These are phyloP conservation scores for Hypoxylon sp. DNA, from an alignment of 2,329 filamentous ascomycete species.

Conservation along the genomic window DNA sequence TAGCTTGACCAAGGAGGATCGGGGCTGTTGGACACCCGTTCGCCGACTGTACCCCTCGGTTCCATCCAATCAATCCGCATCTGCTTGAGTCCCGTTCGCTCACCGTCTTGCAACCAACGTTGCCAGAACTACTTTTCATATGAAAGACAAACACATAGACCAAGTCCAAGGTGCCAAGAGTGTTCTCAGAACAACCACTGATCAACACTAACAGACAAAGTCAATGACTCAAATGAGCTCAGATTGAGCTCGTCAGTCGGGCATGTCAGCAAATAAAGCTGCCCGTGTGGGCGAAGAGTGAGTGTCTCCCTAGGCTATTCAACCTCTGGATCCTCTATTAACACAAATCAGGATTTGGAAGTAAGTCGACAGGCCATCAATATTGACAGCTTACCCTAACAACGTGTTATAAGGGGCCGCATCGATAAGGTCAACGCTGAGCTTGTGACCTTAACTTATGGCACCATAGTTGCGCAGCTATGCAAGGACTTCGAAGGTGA, in stretches of 20 bases:
- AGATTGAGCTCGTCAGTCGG: conserved; percentile 51
- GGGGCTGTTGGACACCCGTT: conserved; percentile 8
- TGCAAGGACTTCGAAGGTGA: conserved; percentile 97
- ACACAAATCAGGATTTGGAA: conserved; percentile 82
- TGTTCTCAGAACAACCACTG: not conserved
- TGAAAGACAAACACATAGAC: conserved; percentile 6
- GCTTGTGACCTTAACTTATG: conserved; percentile 96
- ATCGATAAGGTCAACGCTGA: conserved; percentile 99
- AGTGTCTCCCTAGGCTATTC: conserved; percentile 52
- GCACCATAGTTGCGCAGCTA: conserved; percentile 95
- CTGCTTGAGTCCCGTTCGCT: conserved; percentile 4
- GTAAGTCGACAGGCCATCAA: conserved; percentile 69
- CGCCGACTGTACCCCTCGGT: conserved; percentile 7
- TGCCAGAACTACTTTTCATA: conserved; percentile 12
- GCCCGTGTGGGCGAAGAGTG: conserved; percentile 75
- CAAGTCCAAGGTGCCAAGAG: not conserved
- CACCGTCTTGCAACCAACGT: conserved; percentile 24
- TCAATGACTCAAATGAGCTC: conserved; percentile 48
- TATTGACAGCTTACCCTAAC: conserved; percentile 35
- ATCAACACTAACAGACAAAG: conserved; percentile 10
- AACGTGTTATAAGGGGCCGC: conserved; percentile 75
- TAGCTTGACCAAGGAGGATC: not conserved
- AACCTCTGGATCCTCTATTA: conserved; percentile 34
- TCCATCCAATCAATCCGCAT: conserved; percentile 9
- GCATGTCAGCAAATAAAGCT: conserved; percentile 73